Base-by-base conservation (phyloP, 1,139 yeast species). In the Pneumocystis canis region DNA sequence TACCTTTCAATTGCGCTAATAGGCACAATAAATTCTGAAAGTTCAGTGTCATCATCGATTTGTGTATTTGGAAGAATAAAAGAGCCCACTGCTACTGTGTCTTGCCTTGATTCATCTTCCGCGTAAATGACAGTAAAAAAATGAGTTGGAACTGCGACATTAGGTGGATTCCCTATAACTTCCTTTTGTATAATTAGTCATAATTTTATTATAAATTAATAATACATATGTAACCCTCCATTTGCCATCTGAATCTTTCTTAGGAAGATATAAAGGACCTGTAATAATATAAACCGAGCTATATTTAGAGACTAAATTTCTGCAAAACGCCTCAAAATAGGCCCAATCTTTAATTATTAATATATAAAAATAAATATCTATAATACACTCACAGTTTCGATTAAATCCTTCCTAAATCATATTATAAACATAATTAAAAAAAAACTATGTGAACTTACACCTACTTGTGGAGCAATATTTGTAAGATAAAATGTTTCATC, bases 381-480 rank as follows among this genome's bases (percentile, higher is more conserved):
- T 11, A 56, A 11, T 25, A 57, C 9, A 5, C 41, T 18, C 11
- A 57, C 59, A 39, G 25, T 57, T 30, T 30, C 40, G 30, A 35
- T 57, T 47, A 25, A 47, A 47, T 11, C 54, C 54, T 25, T 47
- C 31, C 54, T 47, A 47, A 28, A 47, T 14, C 9, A 25, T 4
- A 25, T 25, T 47, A 47, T 47, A 25, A 20, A 25, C 16, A 47
- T 2, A 47, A 47, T 9, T 25, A 20, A 47, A 9, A 14, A 25
- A 18, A 11, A 25, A 47, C 5, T 80, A 75, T 92, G 92, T 77
- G 92, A 92, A 0, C 98, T 98, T 4, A 87, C 96, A 5, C 98
- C 98, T 1, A 92, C 96, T 73, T 92, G 99, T 0, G 99, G 99
- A 11, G 95, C 82, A 79, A 92, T 92, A 73, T 92, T 92, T 28